Percentiles rank a stretch among this genome's conserved stretches.
phyloP scores from a whole-genome alignment of 2,329 filamentous ascomycete genomes.

The Pseudovirgaria hyperparasitica region DNA sequence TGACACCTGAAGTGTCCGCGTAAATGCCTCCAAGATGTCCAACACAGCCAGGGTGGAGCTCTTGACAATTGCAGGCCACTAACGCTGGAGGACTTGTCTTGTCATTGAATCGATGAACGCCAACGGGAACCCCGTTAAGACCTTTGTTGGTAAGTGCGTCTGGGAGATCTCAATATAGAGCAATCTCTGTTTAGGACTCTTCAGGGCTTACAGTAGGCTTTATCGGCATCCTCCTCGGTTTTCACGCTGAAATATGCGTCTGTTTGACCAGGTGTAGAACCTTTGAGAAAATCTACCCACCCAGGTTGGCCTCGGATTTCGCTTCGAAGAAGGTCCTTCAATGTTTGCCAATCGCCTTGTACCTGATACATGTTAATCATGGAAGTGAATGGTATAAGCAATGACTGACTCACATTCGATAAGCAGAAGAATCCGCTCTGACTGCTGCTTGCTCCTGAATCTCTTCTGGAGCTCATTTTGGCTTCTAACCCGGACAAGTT shows the following conservation, averaged over 20 bases:
- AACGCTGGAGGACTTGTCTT: constrained; percentile 13
- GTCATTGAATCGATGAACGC: constrained; percentile 17
- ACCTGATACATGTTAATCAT: constrained; percentile 3
- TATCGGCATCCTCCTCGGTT: constrained; percentile 19
- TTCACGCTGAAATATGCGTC: constrained; percentile 24
- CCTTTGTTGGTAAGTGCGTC: constrained; percentile 13
- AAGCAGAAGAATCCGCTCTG: constrained; percentile 6
- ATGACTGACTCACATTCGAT: constrained; percentile 3
- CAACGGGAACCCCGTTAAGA: constrained; percentile 7
- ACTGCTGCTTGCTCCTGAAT: constrained; percentile 1
- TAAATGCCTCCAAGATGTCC: too few species aligned
- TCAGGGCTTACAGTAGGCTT: constrained; percentile 16
- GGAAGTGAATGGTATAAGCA: not conserved
- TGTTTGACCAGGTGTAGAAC: constrained; percentile 16
- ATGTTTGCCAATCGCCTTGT: constrained; percentile 18
- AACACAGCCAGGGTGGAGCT: constrained; percentile 11
- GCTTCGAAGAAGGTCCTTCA: constrained; percentile 23
- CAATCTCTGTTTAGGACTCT: not conserved
- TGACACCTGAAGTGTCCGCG: too few species aligned
- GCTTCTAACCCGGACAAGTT: not conserved
- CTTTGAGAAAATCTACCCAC: constrained; percentile 21
- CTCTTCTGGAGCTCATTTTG: not conserved
- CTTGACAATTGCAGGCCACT: constrained; percentile 20
- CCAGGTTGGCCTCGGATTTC: constrained; percentile 22
- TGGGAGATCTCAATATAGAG: constrained; percentile 3